Conservation (phyloP, 2,329 filamentous ascomycete genomes). For the Xylaria sp. region DNA sequence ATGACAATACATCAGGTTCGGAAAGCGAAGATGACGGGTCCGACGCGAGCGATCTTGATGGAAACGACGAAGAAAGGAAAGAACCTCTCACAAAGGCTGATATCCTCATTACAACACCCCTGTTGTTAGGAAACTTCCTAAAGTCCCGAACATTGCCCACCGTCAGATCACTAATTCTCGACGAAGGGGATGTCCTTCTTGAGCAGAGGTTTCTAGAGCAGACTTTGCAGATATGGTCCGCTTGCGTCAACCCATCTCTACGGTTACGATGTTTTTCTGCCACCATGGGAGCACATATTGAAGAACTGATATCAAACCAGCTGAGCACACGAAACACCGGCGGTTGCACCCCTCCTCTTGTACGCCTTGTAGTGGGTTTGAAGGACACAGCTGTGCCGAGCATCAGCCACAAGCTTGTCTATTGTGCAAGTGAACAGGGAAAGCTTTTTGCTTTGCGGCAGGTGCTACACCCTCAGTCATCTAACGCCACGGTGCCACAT, state of each 20-base stretch:
- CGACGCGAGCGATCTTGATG: conserved; percentile 54
- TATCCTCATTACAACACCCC: conserved; percentile 82
- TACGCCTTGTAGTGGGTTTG: conserved; percentile 92
- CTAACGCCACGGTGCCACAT: conserved; percentile 63
- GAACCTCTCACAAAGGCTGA: conserved; percentile 74
- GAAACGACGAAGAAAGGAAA: conserved; percentile 49
- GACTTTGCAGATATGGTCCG: conserved; percentile 84
- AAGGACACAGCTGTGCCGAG: conserved; percentile 97
- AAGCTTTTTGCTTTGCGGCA: conserved; percentile 93
- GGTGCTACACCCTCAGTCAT: conserved; percentile 79
- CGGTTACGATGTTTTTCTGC: conserved; percentile 91
- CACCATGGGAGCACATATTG: conserved; percentile 94
- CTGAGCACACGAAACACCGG: conserved; percentile 64
- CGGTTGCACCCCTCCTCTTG: conserved; percentile 62
- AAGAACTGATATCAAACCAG: conserved; percentile 77
- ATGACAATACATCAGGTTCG: conserved; percentile 39
- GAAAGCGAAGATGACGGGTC: conserved; percentile 41
- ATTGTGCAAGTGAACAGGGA: conserved; percentile 91
- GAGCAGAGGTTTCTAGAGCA: conserved; percentile 87
- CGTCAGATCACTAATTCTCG: conserved; percentile 80
- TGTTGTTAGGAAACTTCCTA: conserved; percentile 80
- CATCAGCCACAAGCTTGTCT: conserved; percentile 86
- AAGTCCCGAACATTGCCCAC: conserved; percentile 67
- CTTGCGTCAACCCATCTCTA: conserved; percentile 76
- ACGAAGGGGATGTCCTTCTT: conserved; percentile 94